These are phyloP conservation scores for Colletotrichum noveboracense DNA, from an alignment of 2,329 filamentous ascomycete species.

Conservation along the genomic window DNA sequence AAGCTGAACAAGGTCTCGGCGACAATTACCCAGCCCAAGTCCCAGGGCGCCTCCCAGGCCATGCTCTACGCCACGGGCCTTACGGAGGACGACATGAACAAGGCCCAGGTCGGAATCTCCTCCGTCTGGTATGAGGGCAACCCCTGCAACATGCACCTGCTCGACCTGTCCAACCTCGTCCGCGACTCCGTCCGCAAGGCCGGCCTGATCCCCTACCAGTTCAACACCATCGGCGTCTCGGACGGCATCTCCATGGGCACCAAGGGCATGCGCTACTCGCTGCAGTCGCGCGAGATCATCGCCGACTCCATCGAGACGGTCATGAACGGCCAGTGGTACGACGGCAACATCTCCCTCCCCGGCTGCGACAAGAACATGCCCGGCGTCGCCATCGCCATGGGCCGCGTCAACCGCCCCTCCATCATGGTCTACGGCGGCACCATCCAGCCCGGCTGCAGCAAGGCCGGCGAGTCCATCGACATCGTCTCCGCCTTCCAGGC, in stretches of 20 bases:
- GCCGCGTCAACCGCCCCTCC: slow-evolving; percentile 88
- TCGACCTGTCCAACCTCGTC: slow-evolving; percentile 85
- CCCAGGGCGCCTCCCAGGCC: slow-evolving; percentile 96
- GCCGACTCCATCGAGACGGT: slow-evolving; percentile 99
- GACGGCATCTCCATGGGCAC: slow-evolving; percentile 99
- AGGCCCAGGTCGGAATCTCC: slow-evolving; percentile 96
- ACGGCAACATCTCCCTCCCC: slow-evolving; percentile 94
- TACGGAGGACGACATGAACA: slow-evolving; percentile 85
- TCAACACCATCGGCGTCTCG: slow-evolving; percentile 98
- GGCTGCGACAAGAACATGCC: slow-evolving; percentile 99
- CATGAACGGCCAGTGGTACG: slow-evolving; percentile 99
- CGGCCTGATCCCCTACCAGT: slow-evolving; percentile 90
- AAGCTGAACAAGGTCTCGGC: slow-evolving; percentile 84
- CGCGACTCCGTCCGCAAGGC: slow-evolving; percentile 67
- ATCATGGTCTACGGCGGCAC: slow-evolving; percentile 98
- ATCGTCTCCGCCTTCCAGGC: slow-evolving; percentile 98
- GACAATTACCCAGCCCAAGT: slow-evolving; percentile 93
- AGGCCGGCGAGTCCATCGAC: slow-evolving; percentile 78
- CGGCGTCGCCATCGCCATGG: slow-evolving; percentile 91
- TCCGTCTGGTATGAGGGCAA: slow-evolving; percentile 99
- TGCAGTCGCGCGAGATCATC: slow-evolving; percentile 95
- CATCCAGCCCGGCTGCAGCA: slow-evolving; percentile 88
- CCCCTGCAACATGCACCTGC: slow-evolving; percentile 98
- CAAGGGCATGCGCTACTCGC: slow-evolving; percentile 91
- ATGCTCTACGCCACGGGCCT: slow-evolving; percentile 98